Conservation (phyloP, 2,329 filamentous ascomycete genomes). For the Cryphonectria radicalis region DNA sequence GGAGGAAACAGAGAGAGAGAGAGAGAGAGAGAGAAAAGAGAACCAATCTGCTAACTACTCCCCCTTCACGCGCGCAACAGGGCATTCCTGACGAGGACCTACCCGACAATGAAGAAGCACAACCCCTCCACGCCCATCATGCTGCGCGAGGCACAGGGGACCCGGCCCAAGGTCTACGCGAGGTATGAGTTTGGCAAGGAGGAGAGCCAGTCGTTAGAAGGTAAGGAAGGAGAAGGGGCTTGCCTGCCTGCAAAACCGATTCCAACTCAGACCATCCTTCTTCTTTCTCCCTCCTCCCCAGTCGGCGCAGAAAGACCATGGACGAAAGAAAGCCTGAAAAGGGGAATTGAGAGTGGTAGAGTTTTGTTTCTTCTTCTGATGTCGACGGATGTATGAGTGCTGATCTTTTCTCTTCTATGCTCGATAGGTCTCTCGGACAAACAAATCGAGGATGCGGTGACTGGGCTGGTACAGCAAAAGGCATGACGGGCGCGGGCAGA, state of each 20-base stretch:
- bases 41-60: constrained; percentile 1
- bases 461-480: constrained; percentile 55
- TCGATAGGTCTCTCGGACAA: constrained; percentile 57
- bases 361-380: not conserved
- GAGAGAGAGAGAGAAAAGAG: not conserved
- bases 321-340: not conserved
- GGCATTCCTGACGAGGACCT: constrained; percentile 86
- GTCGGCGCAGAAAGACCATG: not conserved
- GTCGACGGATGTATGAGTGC: not conserved
- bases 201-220: constrained; percentile 60
- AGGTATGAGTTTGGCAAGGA: constrained; percentile 73
- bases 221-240: constrained; percentile 33
- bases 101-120: constrained; percentile 99
- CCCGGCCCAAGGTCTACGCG: constrained; percentile 84
- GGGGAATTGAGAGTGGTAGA: not conserved
- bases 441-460: constrained; percentile 64
- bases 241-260: constrained; percentile 6
- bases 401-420: not conserved
- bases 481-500: constrained; percentile 25
- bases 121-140: constrained; percentile 94
- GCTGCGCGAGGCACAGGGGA: constrained; percentile 87
- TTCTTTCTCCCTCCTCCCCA: not conserved
- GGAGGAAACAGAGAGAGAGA: not conserved
- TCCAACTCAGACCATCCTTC: not conserved
- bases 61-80: constrained; percentile 49